Evolutionary conservation across 2,329 filamentous ascomycete species (phyloP).

Genomic region (Elsinoe batatas): DNA sequence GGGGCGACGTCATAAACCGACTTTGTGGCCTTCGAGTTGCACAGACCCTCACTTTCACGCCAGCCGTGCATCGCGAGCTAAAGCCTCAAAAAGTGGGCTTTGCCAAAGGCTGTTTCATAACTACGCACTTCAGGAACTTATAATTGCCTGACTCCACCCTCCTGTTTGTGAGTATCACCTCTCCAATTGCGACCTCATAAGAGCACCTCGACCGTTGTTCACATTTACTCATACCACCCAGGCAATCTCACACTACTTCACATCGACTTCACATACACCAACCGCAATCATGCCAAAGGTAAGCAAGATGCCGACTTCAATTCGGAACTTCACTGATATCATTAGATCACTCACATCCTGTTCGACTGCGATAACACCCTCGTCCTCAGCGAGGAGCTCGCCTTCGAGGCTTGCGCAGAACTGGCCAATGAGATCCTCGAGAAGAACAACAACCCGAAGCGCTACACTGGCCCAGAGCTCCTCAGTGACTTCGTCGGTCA

Average conservation of each 20-base stretch:
- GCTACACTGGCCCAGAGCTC: conserved; percentile 69
- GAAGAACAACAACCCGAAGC: conserved; percentile 51
- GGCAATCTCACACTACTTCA: conserved; percentile 3
- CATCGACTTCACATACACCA: not conserved
- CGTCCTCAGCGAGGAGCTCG: conserved; percentile 80
- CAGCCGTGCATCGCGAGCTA: not conserved
- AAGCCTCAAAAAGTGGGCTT: not conserved
- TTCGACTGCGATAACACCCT: conserved; percentile 74
- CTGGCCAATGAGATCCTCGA: conserved; percentile 79
- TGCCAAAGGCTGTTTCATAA: not conserved
- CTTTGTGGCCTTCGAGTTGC: too few relatives aligned
- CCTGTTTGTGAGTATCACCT: not conserved
- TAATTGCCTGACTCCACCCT: not conserved
- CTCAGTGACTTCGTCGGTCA: conserved; percentile 84
- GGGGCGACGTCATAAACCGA: not conserved
- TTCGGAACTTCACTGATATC: not conserved
- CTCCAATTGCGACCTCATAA: not conserved
- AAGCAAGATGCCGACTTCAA: conserved; percentile 4
- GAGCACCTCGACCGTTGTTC: not conserved
- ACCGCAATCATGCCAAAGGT: conserved; percentile 6
- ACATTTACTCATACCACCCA: conserved; percentile 4
- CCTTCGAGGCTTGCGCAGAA: conserved; percentile 83
- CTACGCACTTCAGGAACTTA: not conserved
- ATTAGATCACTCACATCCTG: conserved; percentile 39
- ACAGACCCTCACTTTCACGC: too few relatives aligned